Evolutionary conservation across 2,329 filamentous ascomycete species (phyloP).

Genomic region (Sclerotiophoma versabilis): DNA sequence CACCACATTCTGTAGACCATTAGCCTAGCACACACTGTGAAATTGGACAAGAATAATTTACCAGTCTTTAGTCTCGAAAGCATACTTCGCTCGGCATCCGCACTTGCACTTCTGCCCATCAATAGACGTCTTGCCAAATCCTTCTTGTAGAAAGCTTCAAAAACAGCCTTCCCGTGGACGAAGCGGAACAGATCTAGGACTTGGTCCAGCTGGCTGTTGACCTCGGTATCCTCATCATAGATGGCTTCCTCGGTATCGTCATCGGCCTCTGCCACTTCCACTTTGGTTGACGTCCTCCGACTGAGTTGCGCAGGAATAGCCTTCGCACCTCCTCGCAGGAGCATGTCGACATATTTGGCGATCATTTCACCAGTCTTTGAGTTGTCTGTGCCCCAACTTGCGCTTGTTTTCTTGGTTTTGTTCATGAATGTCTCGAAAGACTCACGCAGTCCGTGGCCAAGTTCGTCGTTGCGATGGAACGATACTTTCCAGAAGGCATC

Average conservation of each 20-base stretch:
- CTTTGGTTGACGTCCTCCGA: conserved; percentile 61
- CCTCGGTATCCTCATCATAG: conserved; percentile 87
- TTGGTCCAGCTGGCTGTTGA: conserved; percentile 91
- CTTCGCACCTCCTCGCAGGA: conserved; percentile 87
- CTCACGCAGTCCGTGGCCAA: conserved; percentile 81
- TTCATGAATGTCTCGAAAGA: conserved; percentile 93
- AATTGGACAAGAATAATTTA: conserved; percentile 35
- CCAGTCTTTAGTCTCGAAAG: conserved; percentile 82
- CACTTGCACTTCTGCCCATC: conserved; percentile 90
- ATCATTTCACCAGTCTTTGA: conserved; percentile 99
- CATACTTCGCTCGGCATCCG: conserved; percentile 97
- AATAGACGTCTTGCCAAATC: conserved; percentile 88
- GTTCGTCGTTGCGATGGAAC: conserved; percentile 77
- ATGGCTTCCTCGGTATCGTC: conserved; percentile 67
- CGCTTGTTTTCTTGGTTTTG: conserved; percentile 73
- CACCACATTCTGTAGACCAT: conserved; percentile 74
- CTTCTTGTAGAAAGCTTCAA: conserved; percentile 99
- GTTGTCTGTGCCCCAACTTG: conserved; percentile 80
- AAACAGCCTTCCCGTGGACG: conserved; percentile 95
- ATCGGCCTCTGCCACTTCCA: conserved; percentile 65
- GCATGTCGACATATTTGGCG: conserved; percentile 91
- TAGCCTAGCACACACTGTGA: conserved; percentile 10
- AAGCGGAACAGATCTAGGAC: conserved; percentile 95
- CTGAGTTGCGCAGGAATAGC: conserved; percentile 75
- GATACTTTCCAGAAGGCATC: conserved; percentile 79